Conservation (phyloP, 1,284 basidiomycete genomes). For the Ceratobasidium sp. region DNA sequence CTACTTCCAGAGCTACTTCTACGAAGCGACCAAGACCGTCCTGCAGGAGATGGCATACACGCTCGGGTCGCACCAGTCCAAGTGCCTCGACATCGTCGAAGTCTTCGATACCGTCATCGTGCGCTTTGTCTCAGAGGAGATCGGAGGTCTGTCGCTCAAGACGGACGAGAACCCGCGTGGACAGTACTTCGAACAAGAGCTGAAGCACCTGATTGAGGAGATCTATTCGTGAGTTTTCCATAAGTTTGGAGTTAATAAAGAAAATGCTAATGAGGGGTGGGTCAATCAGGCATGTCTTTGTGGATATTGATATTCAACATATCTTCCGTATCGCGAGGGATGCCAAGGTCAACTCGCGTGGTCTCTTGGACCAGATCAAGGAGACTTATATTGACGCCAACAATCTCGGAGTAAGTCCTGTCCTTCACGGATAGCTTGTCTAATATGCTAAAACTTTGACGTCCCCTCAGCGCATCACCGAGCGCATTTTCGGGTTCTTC, state of each 20-base stretch:
- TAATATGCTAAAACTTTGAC: constrained; percentile 54
- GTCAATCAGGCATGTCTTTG: constrained; percentile 69
- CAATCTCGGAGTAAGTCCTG: constrained; percentile 5
- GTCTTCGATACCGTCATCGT: constrained; percentile 74
- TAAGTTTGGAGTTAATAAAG: background rate
- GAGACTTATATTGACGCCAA: constrained; percentile 25
- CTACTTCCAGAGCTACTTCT: constrained; percentile 39
- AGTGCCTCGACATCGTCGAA: constrained; percentile 75
- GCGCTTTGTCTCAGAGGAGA: constrained; percentile 71
- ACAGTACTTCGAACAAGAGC: constrained; percentile 67
- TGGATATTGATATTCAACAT: constrained; percentile 70
- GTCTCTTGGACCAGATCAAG: constrained; percentile 17
- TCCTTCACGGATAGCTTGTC: constrained; percentile 45
- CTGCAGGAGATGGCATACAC: constrained; percentile 49
- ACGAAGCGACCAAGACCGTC: constrained; percentile 42
- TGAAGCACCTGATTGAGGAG: constrained; percentile 71
- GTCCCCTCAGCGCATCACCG: constrained; percentile 62
- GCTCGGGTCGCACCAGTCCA: constrained; percentile 62
- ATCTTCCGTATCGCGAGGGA: constrained; percentile 64
- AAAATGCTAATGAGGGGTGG: background rate
- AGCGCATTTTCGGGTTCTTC: constrained; percentile 62
- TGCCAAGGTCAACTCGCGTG: constrained; percentile 54
- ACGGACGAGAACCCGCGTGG: constrained; percentile 64
- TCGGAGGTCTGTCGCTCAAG: constrained; percentile 80
- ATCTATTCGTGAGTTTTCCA: constrained; percentile 68